Evolutionary conservation across 163 green algal genomes (phyloP).

Genomic region (Prototheca stagnorum): DNA sequence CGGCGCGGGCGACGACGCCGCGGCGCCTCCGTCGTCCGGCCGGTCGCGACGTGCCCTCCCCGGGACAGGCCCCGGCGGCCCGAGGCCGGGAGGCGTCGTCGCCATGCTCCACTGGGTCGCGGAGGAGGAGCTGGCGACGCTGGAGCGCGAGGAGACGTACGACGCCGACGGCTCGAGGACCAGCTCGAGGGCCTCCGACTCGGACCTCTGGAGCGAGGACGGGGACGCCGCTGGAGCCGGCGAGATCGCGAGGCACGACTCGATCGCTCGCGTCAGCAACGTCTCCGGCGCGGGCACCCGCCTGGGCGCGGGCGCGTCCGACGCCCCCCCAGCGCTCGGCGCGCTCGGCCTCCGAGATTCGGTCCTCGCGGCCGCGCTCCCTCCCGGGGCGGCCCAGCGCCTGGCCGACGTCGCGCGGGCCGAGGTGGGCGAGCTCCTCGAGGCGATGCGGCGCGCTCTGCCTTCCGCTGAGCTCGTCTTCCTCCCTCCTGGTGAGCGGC

Average conservation of each 20-base stretch:
- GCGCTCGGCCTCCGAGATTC: not conserved
- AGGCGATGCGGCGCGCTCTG: slow-evolving; percentile 7
- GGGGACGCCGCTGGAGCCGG: not conserved
- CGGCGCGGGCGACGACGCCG: too few relatives aligned
- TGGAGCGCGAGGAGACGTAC: not conserved
- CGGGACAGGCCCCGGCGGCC: not conserved
- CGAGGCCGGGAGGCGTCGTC: not conserved
- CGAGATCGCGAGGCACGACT: not conserved
- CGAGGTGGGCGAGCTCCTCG: slow-evolving; percentile 3
- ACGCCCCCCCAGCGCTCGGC: not conserved
- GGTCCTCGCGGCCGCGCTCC: too few relatives aligned
- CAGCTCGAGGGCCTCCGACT: not conserved
- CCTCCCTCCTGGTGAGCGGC: slow-evolving; percentile 2
- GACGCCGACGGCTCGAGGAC: not conserved
- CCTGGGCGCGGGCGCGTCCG: not conserved
- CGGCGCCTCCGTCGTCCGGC: not conserved
- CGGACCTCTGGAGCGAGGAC: not conserved
- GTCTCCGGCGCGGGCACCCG: not conserved
- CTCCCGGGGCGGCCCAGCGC: not conserved
- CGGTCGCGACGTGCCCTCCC: not conserved
- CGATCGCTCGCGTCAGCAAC: not conserved
- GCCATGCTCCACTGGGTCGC: not conserved
- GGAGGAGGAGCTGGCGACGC: not conserved
- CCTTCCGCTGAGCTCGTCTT: not conserved
- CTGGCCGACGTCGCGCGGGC: not conserved